Conservation (phyloP, 164 flowering plant species). For the Houttuynia cordata region DNA sequence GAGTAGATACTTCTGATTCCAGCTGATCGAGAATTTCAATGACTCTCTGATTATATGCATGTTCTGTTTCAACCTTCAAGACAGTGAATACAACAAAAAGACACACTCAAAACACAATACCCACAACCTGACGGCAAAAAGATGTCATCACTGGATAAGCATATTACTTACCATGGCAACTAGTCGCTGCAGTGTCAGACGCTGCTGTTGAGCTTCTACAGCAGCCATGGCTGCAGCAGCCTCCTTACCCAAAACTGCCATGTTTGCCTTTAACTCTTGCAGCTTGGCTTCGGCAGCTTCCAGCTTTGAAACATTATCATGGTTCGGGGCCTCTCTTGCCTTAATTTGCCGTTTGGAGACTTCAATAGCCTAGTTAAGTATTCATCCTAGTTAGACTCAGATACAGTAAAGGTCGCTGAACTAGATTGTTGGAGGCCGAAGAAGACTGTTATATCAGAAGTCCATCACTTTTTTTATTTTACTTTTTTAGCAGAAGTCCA, state of each 20-base stretch:
- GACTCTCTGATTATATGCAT: conserved; percentile 54
- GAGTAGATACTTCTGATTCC: conserved; percentile 54
- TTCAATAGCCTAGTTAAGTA: conserved; percentile 58
- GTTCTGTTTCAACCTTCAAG: conserved; percentile 81
- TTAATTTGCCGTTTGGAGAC: conserved; percentile 73
- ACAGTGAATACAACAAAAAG: not conserved
- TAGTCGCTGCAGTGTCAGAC: conserved; percentile 79
- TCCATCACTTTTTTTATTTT: no score
- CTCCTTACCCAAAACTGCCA: conserved; percentile 76
- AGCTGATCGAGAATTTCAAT: conserved; percentile 83
- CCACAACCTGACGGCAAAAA: not conserved
- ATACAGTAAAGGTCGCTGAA: no score
- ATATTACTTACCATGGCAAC: conserved; percentile 56
- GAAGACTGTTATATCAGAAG: no score
- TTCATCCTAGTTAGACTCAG: not conserved
- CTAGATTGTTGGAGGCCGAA: no score
- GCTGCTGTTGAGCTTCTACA: conserved; percentile 93
- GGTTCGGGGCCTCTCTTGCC: conserved; percentile 53
- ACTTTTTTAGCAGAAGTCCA: no score
- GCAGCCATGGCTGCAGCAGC: conserved; percentile 93
- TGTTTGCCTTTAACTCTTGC: conserved; percentile 71
- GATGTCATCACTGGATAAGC: not conserved
- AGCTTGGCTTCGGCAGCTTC: conserved; percentile 80
- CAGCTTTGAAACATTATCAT: conserved; percentile 45
- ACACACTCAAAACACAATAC: not conserved